Conservation (phyloP, 306 rosid genomes). For the Fragaria nilgerrensis region DNA sequence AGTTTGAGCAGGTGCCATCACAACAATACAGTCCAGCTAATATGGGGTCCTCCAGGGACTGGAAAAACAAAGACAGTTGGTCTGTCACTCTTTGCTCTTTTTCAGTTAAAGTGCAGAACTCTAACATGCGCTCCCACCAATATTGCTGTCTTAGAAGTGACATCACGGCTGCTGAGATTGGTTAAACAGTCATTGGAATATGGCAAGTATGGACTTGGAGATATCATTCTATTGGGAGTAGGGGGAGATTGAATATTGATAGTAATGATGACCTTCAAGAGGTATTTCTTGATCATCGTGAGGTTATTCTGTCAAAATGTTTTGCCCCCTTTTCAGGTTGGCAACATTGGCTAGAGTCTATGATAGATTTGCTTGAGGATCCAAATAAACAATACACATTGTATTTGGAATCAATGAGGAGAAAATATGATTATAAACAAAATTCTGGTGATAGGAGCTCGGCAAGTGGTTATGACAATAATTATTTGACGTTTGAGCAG, state of each 20-base stretch:
- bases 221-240: slow-evolving; percentile 37
- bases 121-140: slow-evolving; percentile 68
- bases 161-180: slow-evolving; percentile 20
- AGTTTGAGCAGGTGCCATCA: slow-evolving; percentile 20
- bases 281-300: slow-evolving; percentile 29
- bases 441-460: neutral
- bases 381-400: slow-evolving; percentile 25
- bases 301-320: neutral
- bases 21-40: slow-evolving; percentile 34
- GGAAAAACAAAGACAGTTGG: slow-evolving; percentile 66
- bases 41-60: slow-evolving; percentile 75
- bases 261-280: slow-evolving; percentile 16
- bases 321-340: slow-evolving; percentile 14
- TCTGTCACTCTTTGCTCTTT: slow-evolving; percentile 30
- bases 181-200: slow-evolving; percentile 2
- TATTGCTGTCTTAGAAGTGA: slow-evolving; percentile 45
- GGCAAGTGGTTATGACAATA: neutral
- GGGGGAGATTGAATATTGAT: slow-evolving; percentile 25
- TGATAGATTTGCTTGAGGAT: slow-evolving; percentile 33
- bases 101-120: slow-evolving; percentile 38
- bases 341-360: slow-evolving; percentile 1
- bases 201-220: slow-evolving; percentile 31
- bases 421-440: neutral
- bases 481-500: slow-evolving; percentile 22
- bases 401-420: slow-evolving; percentile 15